A percentile compares a stretch with the other conserved stretches of the same genome.
These are phyloP conservation scores for Auricularia cornea DNA, from an alignment of 768 basidiomycete species.

Conservation along the genomic window DNA sequence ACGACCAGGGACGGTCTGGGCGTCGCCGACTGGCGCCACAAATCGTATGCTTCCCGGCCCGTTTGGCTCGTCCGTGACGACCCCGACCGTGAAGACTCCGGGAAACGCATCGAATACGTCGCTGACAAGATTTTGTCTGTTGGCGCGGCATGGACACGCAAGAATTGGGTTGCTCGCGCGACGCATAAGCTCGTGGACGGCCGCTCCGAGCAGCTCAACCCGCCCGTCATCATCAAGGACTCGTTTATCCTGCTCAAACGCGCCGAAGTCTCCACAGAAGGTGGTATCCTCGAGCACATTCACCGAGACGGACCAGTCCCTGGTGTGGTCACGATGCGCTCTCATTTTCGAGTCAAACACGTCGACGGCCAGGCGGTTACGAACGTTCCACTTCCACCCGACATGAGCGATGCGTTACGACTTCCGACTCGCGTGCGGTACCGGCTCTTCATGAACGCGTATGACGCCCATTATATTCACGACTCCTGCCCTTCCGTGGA, in stretches of 20 bases:
- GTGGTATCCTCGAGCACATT: neutral
- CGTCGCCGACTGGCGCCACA: neutral
- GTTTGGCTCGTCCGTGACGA: too few relatives aligned
- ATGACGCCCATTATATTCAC: too few relatives aligned
- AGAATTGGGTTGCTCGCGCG: neutral
- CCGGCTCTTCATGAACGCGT: too few relatives aligned
- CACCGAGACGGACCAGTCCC: neutral
- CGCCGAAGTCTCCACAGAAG: neutral
- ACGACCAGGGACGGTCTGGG: neutral
- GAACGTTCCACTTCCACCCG: too few relatives aligned
- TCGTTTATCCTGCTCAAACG: neutral
- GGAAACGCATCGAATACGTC: neutral
- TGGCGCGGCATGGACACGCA: neutral
- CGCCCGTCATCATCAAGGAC: neutral
- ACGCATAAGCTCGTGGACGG: too few relatives aligned
- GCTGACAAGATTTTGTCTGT: neutral
- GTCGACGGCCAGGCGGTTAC: too few relatives aligned
- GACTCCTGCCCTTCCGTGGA: too few relatives aligned
- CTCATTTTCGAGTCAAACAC: too few relatives aligned
- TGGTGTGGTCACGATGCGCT: too few relatives aligned
- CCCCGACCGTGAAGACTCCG: too few relatives aligned
- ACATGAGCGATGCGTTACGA: too few relatives aligned
- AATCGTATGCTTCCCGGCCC: neutral
- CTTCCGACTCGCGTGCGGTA: too few relatives aligned
- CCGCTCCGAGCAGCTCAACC: neutral